These are phyloP conservation scores for Lablab purpureus DNA, from an alignment of 306 rosid species.

Conservation along the genomic window DNA sequence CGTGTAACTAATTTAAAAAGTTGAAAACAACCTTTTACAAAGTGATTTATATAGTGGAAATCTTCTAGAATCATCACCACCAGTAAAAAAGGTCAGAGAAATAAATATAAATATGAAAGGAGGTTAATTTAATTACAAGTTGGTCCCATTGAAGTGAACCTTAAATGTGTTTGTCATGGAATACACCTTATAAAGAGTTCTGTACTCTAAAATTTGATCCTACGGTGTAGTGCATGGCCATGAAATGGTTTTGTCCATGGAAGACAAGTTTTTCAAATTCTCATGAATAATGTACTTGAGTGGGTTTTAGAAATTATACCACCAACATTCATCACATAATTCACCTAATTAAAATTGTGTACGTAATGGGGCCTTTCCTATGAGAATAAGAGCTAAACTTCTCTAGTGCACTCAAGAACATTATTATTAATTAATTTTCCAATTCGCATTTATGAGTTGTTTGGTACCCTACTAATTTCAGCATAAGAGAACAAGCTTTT, in stretches of 20 bases:
- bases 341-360: not conserved
- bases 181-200: not conserved
- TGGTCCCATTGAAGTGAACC: not conserved
- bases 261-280: not conserved
- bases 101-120: not conserved
- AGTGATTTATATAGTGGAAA: too few relatives aligned
- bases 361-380: not conserved
- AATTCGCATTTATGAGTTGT: not conserved
- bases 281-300: not conserved
- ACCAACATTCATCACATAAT: not conserved
- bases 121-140: not conserved
- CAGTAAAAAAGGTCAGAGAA: too few relatives aligned
- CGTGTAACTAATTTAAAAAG: too few relatives aligned
- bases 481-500: not conserved
- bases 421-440: not conserved
- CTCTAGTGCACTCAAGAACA: not conserved
- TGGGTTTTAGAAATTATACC: not conserved
- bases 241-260: not conserved
- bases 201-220: not conserved
- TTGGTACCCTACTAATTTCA: not conserved
- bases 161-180: not conserved
- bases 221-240: not conserved
- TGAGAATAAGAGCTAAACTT: not conserved
- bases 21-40: too few relatives aligned
- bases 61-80: not conserved